Conservation (phyloP, 1,284 basidiomycete species). For the Trichosporon coremiiforme region DNA sequence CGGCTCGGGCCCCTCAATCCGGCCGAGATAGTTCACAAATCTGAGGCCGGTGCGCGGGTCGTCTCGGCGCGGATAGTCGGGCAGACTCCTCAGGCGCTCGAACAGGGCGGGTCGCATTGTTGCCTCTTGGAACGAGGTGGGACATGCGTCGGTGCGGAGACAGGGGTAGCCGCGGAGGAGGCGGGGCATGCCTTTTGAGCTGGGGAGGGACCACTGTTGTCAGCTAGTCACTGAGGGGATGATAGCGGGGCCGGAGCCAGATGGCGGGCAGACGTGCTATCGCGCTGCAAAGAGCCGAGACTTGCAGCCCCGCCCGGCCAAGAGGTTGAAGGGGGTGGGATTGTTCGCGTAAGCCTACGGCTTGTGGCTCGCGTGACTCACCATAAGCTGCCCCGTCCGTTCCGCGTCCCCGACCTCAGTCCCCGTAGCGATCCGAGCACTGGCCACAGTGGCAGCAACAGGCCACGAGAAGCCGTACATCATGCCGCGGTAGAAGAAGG, state of each 20-base stretch:
- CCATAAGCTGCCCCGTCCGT: conserved; percentile 41
- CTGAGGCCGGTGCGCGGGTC: conserved; percentile 35
- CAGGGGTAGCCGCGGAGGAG: conserved; percentile 28
- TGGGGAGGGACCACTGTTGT: conserved; percentile 16
- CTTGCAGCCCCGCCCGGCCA: too few relatives aligned
- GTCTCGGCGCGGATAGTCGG: conserved; percentile 28
- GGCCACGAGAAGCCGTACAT: conserved; percentile 37
- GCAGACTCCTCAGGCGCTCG: not conserved
- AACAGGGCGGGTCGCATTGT: not conserved
- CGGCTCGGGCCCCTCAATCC: not conserved
- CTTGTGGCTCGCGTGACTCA: conserved; percentile 23
- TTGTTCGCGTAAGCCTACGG: too few relatives aligned
- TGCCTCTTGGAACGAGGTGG: conserved; percentile 19
- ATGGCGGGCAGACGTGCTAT: too few relatives aligned
- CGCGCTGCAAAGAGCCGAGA: too few relatives aligned
- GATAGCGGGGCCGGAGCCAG: too few relatives aligned
- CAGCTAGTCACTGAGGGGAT: too few relatives aligned
- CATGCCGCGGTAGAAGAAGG: conserved; percentile 37
- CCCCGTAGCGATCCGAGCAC: conserved; percentile 27
- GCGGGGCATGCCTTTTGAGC: not conserved
- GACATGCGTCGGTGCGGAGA: conserved; percentile 16
- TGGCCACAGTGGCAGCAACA: conserved; percentile 33
- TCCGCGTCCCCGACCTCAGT: conserved; percentile 25
- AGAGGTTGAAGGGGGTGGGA: too few relatives aligned
- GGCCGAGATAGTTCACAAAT: conserved; percentile 18